Base-by-base conservation (phyloP, 306 rosid species). In the Casuarina glauca region DNA sequence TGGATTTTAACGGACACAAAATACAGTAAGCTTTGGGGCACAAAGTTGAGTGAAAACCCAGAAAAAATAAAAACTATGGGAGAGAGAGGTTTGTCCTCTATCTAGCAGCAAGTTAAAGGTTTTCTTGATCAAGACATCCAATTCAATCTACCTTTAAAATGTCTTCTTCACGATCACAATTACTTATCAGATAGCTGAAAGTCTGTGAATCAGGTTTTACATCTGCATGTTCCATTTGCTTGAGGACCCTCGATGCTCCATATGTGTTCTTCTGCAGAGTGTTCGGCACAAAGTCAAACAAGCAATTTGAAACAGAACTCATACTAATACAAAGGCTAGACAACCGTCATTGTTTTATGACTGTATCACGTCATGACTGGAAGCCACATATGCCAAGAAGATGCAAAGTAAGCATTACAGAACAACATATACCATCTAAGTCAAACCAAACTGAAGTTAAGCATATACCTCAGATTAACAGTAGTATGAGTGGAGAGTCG, bases 201-300 rank as follows among this genome's bases (percentile, higher is more conserved):
- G 98, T 91, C 6, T 39, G 74, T 67, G 92, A 87, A 92, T 95
- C 96, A 82, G 97, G 97, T 52, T 84, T 73, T 68, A 91, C 74
- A 50, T 72, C 61, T 58, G 89, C 92, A 72, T 70, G 83, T 84
- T 81, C 74, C 97, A 92, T 95, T 64, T 75, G 83, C 87, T 86
- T 79, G 60, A 89, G 76, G 82, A 95, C 91, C 80, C 43, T 84
- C 73, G 87, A 64, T 44, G 78, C 98, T 72, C 75, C 84, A 50
- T 45, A 19, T 68, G 69, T 76, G 73, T 92, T 92, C 78, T 89
- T 95, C 98, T 95, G 88, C 89, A 81, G 67, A 76, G 63, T 69
- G 49, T 73, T 75, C 19, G 68, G 57, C 8, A 13, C 57, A 38
- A 76, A 74, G 42, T 76, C 49, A 63, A 46, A 46, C 61, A 58